phyloP scores from a whole-genome alignment of 805 yeast genomes.

The Saturnispora halmiae region DNA sequence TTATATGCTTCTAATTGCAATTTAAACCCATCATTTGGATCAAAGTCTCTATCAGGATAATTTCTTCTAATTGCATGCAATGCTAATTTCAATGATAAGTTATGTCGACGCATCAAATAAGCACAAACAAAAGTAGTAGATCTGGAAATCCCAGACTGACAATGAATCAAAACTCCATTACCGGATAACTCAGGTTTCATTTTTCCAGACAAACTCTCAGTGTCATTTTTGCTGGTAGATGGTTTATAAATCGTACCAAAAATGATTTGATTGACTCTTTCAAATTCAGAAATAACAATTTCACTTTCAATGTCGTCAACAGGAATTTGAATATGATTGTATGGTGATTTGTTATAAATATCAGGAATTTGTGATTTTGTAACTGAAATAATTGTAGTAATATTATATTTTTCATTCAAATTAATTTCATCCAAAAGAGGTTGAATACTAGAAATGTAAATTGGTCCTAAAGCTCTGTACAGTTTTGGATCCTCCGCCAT shows the following conservation, averaged over 20 bases:
- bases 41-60: slow-evolving; percentile 37
- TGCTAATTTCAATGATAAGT: slow-evolving; percentile 51
- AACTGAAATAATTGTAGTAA: slow-evolving; percentile 67
- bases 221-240: no score
- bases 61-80: slow-evolving; percentile 66
- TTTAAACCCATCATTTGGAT: slow-evolving; percentile 68
- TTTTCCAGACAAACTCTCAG: no score
- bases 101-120: slow-evolving; percentile 44
- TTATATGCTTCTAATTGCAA: slow-evolving; percentile 63
- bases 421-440: slow-evolving; percentile 51
- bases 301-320: slow-evolving; percentile 65
- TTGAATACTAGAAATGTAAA: slow-evolving; percentile 65
- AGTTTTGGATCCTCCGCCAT: slow-evolving; percentile 13
- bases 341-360: slow-evolving; percentile 34
- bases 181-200: slow-evolving; percentile 17
- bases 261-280: slow-evolving; percentile 57
- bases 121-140: slow-evolving; percentile 39
- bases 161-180: slow-evolving; percentile 35
- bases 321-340: slow-evolving; percentile 50
- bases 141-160: slow-evolving; percentile 45
- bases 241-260: slow-evolving; percentile 48
- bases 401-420: slow-evolving; percentile 40
- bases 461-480: slow-evolving; percentile 66
- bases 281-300: slow-evolving; percentile 55
- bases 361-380: slow-evolving; percentile 56